Conservation (phyloP, 225 moss, liverwort and hornwort species). For the Anthoceros angustus region DNA sequence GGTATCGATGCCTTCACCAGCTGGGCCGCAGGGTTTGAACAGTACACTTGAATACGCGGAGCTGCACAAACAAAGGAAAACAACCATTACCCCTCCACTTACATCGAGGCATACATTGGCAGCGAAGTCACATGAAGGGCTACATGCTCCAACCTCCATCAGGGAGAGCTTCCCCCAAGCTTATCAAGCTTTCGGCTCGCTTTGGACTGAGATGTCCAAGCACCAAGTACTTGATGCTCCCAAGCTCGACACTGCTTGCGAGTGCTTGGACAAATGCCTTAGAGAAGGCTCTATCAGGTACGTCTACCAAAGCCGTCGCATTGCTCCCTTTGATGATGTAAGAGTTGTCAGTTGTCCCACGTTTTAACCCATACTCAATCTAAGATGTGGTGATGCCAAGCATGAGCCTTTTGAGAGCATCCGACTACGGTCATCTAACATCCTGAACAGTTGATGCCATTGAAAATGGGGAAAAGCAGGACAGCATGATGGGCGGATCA, state of each 20-base stretch:
- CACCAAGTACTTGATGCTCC: conserved; percentile 42
- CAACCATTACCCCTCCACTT: neutral
- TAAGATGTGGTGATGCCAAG: conserved; percentile 12
- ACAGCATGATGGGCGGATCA: neutral
- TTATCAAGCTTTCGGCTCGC: conserved; percentile 56
- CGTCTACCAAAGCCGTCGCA: conserved; percentile 51
- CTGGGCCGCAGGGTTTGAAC: conserved; percentile 82
- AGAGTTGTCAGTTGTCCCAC: conserved; percentile 81
- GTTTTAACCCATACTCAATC: conserved; percentile 84
- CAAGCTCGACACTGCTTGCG: conserved; percentile 34
- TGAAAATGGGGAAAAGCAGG: neutral
- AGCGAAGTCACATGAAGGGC: neutral
- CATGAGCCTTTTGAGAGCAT: neutral
- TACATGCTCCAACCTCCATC: conserved; percentile 23
- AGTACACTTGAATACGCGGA: conserved; percentile 44
- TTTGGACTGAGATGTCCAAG: conserved; percentile 84
- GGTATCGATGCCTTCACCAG: conserved; percentile 38
- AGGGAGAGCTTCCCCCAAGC: conserved; percentile 49
- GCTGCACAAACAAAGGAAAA: conserved; percentile 18
- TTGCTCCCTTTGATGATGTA: conserved; percentile 55
- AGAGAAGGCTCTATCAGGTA: conserved; percentile 66
- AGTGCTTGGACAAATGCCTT: conserved; percentile 45
- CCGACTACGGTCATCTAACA: neutral
- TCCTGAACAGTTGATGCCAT: neutral
- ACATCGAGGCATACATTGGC: neutral